Percentiles rank a stretch among this genome's conserved stretches.
phyloP scores from a whole-genome alignment of 2,329 filamentous ascomycete species.

The Pseudocercospora fijiensis region DNA sequence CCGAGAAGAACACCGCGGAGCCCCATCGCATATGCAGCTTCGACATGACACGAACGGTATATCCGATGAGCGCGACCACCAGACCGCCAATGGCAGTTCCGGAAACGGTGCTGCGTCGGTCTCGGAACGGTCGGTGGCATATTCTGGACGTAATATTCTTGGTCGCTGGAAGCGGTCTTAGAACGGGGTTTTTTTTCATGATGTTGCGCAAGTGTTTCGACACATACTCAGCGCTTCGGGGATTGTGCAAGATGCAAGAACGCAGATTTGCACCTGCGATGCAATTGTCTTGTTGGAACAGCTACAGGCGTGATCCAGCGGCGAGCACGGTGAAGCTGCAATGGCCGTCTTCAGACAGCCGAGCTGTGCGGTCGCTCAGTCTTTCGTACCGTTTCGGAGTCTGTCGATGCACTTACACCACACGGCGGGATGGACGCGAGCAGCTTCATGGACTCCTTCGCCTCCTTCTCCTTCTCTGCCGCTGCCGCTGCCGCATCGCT shows the following conservation, averaged over 20 bases:
- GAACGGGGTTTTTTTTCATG: not conserved
- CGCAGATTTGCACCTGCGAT: conserved; percentile 6
- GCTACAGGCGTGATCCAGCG: conserved; percentile 11
- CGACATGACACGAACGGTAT: conserved; percentile 16
- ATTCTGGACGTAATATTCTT: conserved; percentile 21
- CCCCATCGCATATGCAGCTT: conserved; percentile 16
- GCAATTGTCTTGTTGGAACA: conserved; percentile 13
- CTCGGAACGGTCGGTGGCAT: conserved; percentile 15
- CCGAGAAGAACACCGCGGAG: conserved; percentile 4
- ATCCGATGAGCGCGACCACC: conserved; percentile 13
- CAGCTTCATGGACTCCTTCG: not conserved
- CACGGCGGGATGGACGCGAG: not conserved
- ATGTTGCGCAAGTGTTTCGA: not conserved
- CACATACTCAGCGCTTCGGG: conserved; percentile 15
- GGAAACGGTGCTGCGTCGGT: not conserved
- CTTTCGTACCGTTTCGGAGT: not conserved
- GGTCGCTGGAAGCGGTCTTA: conserved; percentile 7
- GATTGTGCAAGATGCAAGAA: conserved; percentile 14
- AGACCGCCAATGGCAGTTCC: conserved; percentile 14
- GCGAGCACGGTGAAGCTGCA: conserved; percentile 12
- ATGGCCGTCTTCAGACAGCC: conserved; percentile 12
- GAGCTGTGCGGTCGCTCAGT: not conserved
- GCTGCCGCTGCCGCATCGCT: not conserved
- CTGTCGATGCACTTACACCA: not conserved
- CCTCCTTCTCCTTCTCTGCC: not conserved